These are phyloP conservation scores for Gastrolobium villosum DNA, from an alignment of 306 rosid species.

Conservation along the genomic window DNA sequence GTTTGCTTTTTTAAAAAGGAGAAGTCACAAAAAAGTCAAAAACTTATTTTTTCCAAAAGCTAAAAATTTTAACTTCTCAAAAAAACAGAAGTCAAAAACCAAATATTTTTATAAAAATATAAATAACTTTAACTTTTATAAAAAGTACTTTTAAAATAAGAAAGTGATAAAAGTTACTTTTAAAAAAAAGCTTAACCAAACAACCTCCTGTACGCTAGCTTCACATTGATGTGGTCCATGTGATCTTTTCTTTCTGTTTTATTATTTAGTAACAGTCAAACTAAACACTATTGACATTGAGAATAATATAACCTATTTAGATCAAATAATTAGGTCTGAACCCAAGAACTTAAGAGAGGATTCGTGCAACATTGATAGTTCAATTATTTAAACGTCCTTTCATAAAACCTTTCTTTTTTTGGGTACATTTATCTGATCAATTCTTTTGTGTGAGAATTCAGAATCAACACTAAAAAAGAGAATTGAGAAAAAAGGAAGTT, in stretches of 20 bases:
- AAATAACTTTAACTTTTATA: too few species aligned
- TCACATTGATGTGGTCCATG: not conserved
- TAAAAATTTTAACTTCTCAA: too few species aligned
- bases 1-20: too few species aligned
- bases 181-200: too few species aligned
- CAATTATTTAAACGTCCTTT: not conserved
- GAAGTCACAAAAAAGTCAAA: too few species aligned
- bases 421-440: not conserved
- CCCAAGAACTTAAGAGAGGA: not conserved
- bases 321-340: constrained; percentile 17
- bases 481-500: not conserved
- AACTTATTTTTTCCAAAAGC: too few species aligned
- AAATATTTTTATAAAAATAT: too few species aligned
- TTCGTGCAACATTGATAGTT: not conserved
- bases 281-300: not conserved
- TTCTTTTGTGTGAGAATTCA: not conserved
- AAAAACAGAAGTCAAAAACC: too few species aligned
- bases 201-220: not conserved
- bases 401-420: not conserved
- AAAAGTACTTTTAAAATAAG: too few species aligned
- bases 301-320: not conserved
- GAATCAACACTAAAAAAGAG: not conserved
- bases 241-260: not conserved
- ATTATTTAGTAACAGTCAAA: not conserved
- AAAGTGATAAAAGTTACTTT: too few species aligned